These are phyloP conservation scores for Xylaria sp. DNA, from an alignment of 2,329 filamentous ascomycete genomes.

Conservation along the genomic window DNA sequence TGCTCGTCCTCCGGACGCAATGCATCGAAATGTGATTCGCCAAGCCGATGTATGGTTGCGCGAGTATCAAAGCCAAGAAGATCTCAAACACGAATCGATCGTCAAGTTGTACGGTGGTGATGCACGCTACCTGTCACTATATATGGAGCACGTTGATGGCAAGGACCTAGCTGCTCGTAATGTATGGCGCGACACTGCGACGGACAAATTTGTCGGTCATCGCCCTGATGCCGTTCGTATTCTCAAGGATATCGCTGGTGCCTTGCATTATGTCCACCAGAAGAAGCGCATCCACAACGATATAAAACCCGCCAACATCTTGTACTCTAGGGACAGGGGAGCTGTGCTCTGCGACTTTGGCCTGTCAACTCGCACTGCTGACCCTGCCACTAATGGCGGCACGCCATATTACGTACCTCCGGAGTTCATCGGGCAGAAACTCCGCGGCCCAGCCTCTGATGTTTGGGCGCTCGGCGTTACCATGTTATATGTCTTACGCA, in stretches of 20 bases:
- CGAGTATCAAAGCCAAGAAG: conserved; percentile 66
- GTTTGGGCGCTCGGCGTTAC: conserved; percentile 70
- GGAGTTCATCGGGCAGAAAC: conserved; percentile 67
- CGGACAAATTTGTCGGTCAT: conserved; percentile 63
- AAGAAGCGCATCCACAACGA: conserved; percentile 69
- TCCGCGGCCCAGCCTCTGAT: conserved; percentile 65
- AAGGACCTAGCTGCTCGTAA: conserved; percentile 62
- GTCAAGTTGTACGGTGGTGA: conserved; percentile 69
- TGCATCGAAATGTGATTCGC: conserved; percentile 66
- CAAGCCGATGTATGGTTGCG: conserved; percentile 71
- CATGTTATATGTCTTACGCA: conserved; percentile 68
- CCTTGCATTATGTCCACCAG: conserved; percentile 66
- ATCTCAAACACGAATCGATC: conserved; percentile 67
- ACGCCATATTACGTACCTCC: conserved; percentile 72
- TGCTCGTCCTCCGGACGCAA: conserved; percentile 58
- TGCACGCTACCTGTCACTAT: conserved; percentile 68
- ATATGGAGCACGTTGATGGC: conserved; percentile 71
- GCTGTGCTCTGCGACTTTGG: conserved; percentile 72
- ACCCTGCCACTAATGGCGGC: conserved; percentile 62
- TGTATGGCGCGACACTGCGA: conserved; percentile 61
- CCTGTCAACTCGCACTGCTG: conserved; percentile 61
- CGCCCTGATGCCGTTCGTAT: conserved; percentile 64
- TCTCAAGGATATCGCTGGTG: conserved; percentile 64
- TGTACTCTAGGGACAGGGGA: conserved; percentile 68
- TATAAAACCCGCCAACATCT: conserved; percentile 71